Base-by-base conservation (phyloP, 495 filamentous ascomycete species). In the Aspergillus bertholletiae region DNA sequence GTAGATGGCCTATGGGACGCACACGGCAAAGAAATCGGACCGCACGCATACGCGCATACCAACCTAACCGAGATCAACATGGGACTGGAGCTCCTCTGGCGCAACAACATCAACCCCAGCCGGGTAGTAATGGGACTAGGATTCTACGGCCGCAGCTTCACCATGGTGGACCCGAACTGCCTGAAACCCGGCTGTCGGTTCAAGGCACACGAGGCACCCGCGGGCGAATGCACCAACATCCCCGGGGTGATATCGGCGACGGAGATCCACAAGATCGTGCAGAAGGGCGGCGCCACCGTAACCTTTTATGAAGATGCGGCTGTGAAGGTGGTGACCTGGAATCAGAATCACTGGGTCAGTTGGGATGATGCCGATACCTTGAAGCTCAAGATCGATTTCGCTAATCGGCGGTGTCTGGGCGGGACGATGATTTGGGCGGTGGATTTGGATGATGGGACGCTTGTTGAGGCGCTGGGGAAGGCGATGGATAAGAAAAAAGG, bases 341-440 rank as follows among this genome's bases (percentile, higher is more conserved):
- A 69, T 53, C 22, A 46, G 0, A 59, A 80, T 48, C 75, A 80
- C 54, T 82, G 79, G 79, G 67, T 80, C 2, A 68, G 63, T 2
- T 82, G 66, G 49, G 71, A 82, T 51, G 75, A 80, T 55, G 47
- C 18, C 3, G 60, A 72, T 15, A 78, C 75, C 0, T 59, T 80
- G 34, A 55, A 68, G 50, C 28, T 57, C 26, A 79, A 80, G 58
- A 44, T 68, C 1, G 58, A 71, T 24, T 75, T 23, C n/a, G 77
- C 77, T 2, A 74, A 76, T 35, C 28, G 51, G 0, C 55, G 51
- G 17, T 65, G 65, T 45, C 48, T 68, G 15, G 65, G 65, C 2
- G 65, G 65, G 8, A 56, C 56, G 0, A 68, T 68, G 65, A 56
- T 59, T 1, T 66, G 62, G 62, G 62, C 62, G 3, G 41, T 59